phyloP scores from a whole-genome alignment of 768 basidiomycete genomes.

The Tricholoma sp. region DNA sequence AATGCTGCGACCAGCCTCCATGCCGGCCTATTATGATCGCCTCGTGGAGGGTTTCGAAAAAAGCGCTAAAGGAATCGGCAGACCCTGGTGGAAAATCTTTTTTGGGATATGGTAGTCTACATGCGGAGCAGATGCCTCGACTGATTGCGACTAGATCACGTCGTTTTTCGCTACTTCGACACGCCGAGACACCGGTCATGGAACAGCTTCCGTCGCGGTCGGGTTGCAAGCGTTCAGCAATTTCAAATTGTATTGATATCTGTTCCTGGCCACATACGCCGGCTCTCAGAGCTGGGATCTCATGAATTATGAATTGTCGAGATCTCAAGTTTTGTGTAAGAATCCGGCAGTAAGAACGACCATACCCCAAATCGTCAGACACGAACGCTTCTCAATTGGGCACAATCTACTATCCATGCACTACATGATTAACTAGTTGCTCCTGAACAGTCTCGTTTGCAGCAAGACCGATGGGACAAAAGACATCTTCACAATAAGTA shows the following conservation, averaged over 20 bases:
- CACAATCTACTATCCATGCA: neutral
- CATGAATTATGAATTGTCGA: slow-evolving; percentile 1
- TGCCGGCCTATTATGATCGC: slow-evolving; percentile 68
- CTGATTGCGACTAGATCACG: slow-evolving; percentile 1
- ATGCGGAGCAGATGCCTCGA: neutral
- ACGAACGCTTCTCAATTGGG: neutral
- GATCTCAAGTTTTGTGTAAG: slow-evolving; percentile 2
- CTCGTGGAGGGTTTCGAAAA: slow-evolving; percentile 72
- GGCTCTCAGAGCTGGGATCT: neutral
- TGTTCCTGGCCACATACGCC: neutral
- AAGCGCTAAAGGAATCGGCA: slow-evolving; percentile 67
- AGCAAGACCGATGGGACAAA: neutral
- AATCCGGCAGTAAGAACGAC: neutral
- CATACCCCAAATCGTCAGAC: no score
- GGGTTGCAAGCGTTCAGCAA: neutral
- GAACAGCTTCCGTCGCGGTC: neutral
- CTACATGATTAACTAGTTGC: no score
- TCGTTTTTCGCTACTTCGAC: neutral
- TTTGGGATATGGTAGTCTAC: slow-evolving; percentile 62
- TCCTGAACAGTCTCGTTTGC: neutral
- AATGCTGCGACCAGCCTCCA: slow-evolving; percentile 63
- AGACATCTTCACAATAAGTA: neutral
- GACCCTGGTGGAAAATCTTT: slow-evolving; percentile 84
- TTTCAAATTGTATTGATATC: slow-evolving; percentile 1
- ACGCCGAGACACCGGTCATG: neutral